Conservation (phyloP, 768 basidiomycete genomes). For the Naganishia vaughanmartiniae region DNA sequence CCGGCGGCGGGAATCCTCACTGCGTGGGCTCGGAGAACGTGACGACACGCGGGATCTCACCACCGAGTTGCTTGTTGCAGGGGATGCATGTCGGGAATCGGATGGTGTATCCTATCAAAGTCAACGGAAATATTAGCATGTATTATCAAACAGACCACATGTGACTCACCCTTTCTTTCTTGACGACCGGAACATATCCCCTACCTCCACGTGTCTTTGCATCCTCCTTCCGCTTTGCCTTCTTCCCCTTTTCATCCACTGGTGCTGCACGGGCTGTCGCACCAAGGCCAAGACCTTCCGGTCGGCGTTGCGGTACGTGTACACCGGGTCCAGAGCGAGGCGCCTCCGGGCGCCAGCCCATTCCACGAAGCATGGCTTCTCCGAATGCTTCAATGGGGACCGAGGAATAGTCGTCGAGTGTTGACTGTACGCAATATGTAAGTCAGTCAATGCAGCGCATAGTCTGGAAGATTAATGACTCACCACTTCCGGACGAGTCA, state of each 20-base stretch:
- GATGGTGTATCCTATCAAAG: slow-evolving; percentile 10
- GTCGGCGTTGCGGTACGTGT: slow-evolving; percentile 76
- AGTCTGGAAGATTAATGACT: not conserved
- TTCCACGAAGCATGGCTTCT: slow-evolving; percentile 84
- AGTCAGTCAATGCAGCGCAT: too few relatives aligned
- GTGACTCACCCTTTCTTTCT: slow-evolving; percentile 59
- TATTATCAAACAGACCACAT: not conserved
- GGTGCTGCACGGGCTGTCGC: slow-evolving; percentile 79
- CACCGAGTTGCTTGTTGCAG: slow-evolving; percentile 19
- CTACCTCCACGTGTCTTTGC: slow-evolving; percentile 59
- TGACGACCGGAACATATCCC: slow-evolving; percentile 79
- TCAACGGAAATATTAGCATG: not conserved
- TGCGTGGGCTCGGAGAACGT: slow-evolving; percentile 34
- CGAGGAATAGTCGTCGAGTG: slow-evolving; percentile 80
- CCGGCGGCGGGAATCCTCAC: slow-evolving; percentile 20
- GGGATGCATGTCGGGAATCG: slow-evolving; percentile 23
- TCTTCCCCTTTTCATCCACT: slow-evolving; percentile 36
- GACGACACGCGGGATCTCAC: slow-evolving; percentile 25
- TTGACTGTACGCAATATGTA: slow-evolving; percentile 54
- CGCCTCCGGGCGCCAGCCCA: slow-evolving; percentile 76
- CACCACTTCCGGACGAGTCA: slow-evolving; percentile 58
- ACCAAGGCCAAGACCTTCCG: slow-evolving; percentile 85
- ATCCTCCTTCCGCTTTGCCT: slow-evolving; percentile 50
- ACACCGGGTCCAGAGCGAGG: slow-evolving; percentile 64
- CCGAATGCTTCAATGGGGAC: slow-evolving; percentile 92